A percentile compares a stretch with the other conserved stretches of the same genome.
Evolutionary conservation across 1,284 basidiomycete genomes (phyloP).

Genomic region (Salmacisia buchloeana): DNA sequence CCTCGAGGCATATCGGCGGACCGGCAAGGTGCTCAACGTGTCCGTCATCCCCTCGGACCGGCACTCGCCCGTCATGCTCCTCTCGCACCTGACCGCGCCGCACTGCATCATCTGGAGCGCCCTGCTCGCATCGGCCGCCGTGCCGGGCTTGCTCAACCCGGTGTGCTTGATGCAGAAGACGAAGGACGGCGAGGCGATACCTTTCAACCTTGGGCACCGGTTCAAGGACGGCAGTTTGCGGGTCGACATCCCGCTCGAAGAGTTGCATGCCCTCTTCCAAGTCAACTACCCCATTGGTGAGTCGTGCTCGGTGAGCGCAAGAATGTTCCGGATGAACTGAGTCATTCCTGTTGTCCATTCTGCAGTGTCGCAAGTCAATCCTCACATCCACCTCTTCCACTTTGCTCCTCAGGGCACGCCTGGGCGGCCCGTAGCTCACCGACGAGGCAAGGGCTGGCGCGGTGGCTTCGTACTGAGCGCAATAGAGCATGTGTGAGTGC

Average conservation of each 20-base stretch:
- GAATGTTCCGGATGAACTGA: no score
- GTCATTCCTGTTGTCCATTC: background rate
- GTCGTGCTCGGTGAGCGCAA: background rate
- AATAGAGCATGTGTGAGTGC: conserved; percentile 39
- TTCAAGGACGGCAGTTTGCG: conserved; percentile 48
- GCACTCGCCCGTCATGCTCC: conserved; percentile 82
- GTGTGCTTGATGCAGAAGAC: conserved; percentile 85
- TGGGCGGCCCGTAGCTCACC: conserved; percentile 84
- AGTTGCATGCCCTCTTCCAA: conserved; percentile 64
- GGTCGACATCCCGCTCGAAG: conserved; percentile 90
- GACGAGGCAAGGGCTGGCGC: conserved; percentile 69
- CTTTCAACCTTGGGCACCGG: conserved; percentile 81
- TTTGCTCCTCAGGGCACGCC: conserved; percentile 90
- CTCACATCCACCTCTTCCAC: conserved; percentile 76
- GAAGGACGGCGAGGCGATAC: conserved; percentile 71
- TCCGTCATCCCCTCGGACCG: conserved; percentile 89
- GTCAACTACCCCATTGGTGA: conserved; percentile 80
- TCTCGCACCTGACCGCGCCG: conserved; percentile 93
- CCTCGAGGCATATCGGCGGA: conserved; percentile 85
- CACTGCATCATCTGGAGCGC: conserved; percentile 65
- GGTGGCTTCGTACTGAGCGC: conserved; percentile 79
- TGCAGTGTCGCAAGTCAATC: conserved; percentile 11
- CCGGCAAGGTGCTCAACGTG: conserved; percentile 82
- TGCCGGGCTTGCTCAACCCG: conserved; percentile 55
- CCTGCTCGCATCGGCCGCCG: conserved; percentile 46